These are phyloP conservation scores for Posidonia oceanica DNA, from an alignment of 116 monocot genomes.

Conservation along the genomic window DNA sequence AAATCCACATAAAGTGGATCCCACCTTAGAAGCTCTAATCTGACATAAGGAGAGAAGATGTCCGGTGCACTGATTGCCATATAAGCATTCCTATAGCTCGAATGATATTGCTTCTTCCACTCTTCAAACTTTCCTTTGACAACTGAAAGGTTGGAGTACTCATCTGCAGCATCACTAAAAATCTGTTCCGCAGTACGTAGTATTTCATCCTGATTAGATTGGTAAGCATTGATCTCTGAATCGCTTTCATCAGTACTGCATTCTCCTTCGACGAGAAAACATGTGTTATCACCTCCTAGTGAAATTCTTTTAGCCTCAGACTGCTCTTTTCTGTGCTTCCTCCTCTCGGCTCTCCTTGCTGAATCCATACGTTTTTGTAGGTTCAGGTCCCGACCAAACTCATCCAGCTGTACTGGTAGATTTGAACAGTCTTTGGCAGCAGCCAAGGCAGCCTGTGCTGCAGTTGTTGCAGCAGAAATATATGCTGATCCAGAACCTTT, in stretches of 20 bases:
- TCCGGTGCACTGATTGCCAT: constrained; percentile 58
- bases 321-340: constrained; percentile 41
- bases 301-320: constrained; percentile 51
- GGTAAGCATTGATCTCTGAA: constrained; percentile 60
- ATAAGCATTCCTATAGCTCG: constrained; percentile 81
- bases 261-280: constrained; percentile 56
- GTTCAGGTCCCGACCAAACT: constrained; percentile 89
- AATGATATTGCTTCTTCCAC: constrained; percentile 57
- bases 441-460: constrained; percentile 60
- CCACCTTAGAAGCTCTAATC: constrained; percentile 95
- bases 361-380: constrained; percentile 58
- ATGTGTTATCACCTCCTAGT: constrained; percentile 16
- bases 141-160: constrained; percentile 63
- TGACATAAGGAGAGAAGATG: constrained; percentile 84
- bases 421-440: constrained; percentile 52
- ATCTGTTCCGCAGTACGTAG: constrained; percentile 50
- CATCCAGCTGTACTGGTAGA: constrained; percentile 66
- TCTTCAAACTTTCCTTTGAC: constrained; percentile 82
- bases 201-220: constrained; percentile 19
- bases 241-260: constrained; percentile 93
- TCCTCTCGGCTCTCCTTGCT: constrained; percentile 50
- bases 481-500: constrained; percentile 45
- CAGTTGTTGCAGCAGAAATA: constrained; percentile 50
- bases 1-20: constrained; percentile 61
- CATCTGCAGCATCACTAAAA: constrained; percentile 89